Evolutionary conservation across 2,329 filamentous ascomycete genomes (phyloP).

Genomic region (Xylaria arbuscula): DNA sequence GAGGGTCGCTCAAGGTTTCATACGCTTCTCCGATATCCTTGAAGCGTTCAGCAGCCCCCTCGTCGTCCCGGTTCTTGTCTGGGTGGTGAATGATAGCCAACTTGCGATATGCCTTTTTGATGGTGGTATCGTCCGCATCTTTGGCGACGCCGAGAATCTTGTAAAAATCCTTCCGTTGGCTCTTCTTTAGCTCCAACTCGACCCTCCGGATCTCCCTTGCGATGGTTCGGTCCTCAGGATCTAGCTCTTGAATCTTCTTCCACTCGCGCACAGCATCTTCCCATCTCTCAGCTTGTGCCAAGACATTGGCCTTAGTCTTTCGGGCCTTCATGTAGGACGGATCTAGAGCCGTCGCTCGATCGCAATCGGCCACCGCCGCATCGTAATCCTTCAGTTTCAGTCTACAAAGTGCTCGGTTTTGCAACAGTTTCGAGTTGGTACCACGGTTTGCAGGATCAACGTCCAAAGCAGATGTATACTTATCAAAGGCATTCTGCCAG

Average conservation of each 20-base stretch:
- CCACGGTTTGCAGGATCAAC: constrained; percentile 90
- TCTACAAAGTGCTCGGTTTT: constrained; percentile 90
- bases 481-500: constrained; percentile 82
- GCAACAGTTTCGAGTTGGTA: constrained; percentile 93
- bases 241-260: constrained; percentile 85
- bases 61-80: constrained; percentile 94
- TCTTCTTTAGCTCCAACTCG: constrained; percentile 97
- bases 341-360: constrained; percentile 84
- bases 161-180: constrained; percentile 97
- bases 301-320: constrained; percentile 91
- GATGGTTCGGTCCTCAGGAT: constrained; percentile 83
- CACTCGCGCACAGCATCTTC: constrained; percentile 90
- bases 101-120: constrained; percentile 98
- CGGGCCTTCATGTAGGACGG: constrained; percentile 88
- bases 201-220: constrained; percentile 87
- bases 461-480: constrained; percentile 84
- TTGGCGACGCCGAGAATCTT: constrained; percentile 93
- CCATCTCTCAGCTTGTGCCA: constrained; percentile 88
- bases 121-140: constrained; percentile 82
- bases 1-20: constrained; percentile 91
- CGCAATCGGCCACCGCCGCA: constrained; percentile 85
- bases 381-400: constrained; percentile 86
- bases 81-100: constrained; percentile 94
- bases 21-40: constrained; percentile 99
- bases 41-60: constrained; percentile 87